A percentile compares a stretch with the other conserved stretches of the same genome.
Conservation (phyloP, 1,139 yeast genomes). For the Magnusiomyces ingens region DNA sequence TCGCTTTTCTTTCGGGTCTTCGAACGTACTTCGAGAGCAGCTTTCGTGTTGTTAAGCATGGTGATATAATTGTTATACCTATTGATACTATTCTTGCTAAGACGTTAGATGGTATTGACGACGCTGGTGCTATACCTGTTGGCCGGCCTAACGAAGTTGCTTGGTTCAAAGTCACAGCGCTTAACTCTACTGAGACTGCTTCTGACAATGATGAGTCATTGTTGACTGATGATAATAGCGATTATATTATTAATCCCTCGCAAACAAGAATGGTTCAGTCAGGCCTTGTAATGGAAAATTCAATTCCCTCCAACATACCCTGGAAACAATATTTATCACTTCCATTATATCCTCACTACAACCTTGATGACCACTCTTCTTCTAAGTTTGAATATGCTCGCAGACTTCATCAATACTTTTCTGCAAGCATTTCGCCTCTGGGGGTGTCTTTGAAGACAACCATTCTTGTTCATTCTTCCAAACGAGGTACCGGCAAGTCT, state of each 20-base stretch:
- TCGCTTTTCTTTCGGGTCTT: constrained; percentile 55
- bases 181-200: constrained; percentile 39
- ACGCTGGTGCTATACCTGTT: constrained; percentile 36
- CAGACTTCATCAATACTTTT: constrained; percentile 36
- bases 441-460: constrained; percentile 47
- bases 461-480: constrained; percentile 58
- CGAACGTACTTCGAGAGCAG: constrained; percentile 54
- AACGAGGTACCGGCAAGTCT: constrained; percentile 75
- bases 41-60: constrained; percentile 50
- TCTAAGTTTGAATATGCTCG: constrained; percentile 48
- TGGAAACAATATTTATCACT: constrained; percentile 49
- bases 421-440: constrained; percentile 33
- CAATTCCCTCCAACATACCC: constrained; percentile 39
- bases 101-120: constrained; percentile 39
- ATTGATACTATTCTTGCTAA: constrained; percentile 66
- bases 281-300: constrained; percentile 40
- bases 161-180: constrained; percentile 63
- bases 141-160: constrained; percentile 72
- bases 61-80: constrained; percentile 69
- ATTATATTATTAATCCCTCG: constrained; percentile 56
- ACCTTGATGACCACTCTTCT: constrained; percentile 8
- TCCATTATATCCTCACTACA: constrained; percentile 33
- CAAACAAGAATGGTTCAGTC: constrained; percentile 63
- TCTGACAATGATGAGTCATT: constrained; percentile 19
- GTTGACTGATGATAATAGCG: constrained; percentile 34